phyloP scores from a whole-genome alignment of 345 rosid genomes.

The Turnera subulata region DNA sequence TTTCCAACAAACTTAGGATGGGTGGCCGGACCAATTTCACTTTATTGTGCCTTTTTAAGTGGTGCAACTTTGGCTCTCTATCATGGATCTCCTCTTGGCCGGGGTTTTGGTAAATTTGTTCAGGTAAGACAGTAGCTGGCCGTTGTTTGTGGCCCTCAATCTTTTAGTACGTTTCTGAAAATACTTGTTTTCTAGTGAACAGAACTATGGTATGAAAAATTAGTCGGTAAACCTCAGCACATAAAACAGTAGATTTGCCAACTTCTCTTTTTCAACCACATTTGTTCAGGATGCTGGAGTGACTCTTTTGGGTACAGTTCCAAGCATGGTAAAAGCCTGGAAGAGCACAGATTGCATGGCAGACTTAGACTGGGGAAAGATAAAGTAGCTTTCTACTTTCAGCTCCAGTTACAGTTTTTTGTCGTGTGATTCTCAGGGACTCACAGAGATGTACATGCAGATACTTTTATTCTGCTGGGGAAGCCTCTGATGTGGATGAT shows the following conservation, averaged over 20 bases:
- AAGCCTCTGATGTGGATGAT: slow-evolving; percentile 80
- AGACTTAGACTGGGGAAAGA: slow-evolving; percentile 72
- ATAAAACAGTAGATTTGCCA: no score
- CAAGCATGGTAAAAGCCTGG: slow-evolving; percentile 87
- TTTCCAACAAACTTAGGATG: slow-evolving; percentile 98
- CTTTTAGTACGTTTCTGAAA: no score
- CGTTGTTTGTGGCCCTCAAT: background rate
- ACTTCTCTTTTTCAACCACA: no score
- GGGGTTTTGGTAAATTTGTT: slow-evolving; percentile 79
- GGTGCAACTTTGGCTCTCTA: slow-evolving; percentile 85
- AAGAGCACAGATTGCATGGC: slow-evolving; percentile 61
- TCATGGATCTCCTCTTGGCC: slow-evolving; percentile 86
- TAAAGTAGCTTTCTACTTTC: slow-evolving; percentile 39
- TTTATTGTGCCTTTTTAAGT: slow-evolving; percentile 60
- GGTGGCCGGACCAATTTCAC: slow-evolving; percentile 81
- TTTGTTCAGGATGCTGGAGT: slow-evolving; percentile 84
- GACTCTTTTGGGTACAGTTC: slow-evolving; percentile 82
- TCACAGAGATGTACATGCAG: slow-evolving; percentile 28
- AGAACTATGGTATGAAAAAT: no score
- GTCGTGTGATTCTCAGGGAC: no score
- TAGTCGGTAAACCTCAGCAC: no score
- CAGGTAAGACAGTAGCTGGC: no score
- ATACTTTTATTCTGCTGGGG: slow-evolving; percentile 63
- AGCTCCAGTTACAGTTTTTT: background rate
- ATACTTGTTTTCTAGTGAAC: no score